Conservation (phyloP, 2,329 filamentous ascomycete genomes). For the Lecanicillium sp. region DNA sequence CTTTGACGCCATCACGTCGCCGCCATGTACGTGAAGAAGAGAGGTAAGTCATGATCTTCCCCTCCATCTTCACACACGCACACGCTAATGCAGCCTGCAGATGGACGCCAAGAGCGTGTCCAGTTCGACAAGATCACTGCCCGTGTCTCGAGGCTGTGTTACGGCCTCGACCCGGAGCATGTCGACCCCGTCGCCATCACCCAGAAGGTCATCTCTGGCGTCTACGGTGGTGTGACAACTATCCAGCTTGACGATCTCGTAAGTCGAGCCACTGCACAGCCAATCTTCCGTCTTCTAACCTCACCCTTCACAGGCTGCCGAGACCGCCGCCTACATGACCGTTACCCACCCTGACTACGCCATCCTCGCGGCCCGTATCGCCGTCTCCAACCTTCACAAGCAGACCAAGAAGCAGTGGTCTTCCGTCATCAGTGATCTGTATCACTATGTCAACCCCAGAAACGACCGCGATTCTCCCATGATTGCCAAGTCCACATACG, state of each 20-base stretch:
- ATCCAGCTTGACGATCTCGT: slow-evolving; percentile 95
- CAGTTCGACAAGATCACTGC: slow-evolving; percentile 99
- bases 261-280: slow-evolving; percentile 34
- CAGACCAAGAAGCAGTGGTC: slow-evolving; percentile 99
- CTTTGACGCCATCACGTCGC: slow-evolving; percentile 19
- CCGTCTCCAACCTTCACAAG: slow-evolving; percentile 99
- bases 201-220: slow-evolving; percentile 98
- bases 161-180: slow-evolving; percentile 89
- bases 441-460: slow-evolving; percentile 93
- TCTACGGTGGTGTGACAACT: slow-evolving; percentile 96
- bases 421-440: slow-evolving; percentile 86
- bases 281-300: not conserved
- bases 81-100: slow-evolving; percentile 43
- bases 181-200: slow-evolving; percentile 97
- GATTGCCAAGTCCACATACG: slow-evolving; percentile 88
- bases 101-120: slow-evolving; percentile 98
- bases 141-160: slow-evolving; percentile 94
- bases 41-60: slow-evolving; percentile 41
- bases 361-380: slow-evolving; percentile 95
- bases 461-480: slow-evolving; percentile 80
- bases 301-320: slow-evolving; percentile 66
- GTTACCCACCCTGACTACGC: slow-evolving; percentile 99
- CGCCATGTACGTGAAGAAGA: slow-evolving; percentile 59
- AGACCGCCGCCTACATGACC: slow-evolving; percentile 99
- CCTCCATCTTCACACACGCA: not conserved